Evolutionary conservation across 441 rosid genomes (phyloP).

Genomic region (Bruguiera hainesii): DNA sequence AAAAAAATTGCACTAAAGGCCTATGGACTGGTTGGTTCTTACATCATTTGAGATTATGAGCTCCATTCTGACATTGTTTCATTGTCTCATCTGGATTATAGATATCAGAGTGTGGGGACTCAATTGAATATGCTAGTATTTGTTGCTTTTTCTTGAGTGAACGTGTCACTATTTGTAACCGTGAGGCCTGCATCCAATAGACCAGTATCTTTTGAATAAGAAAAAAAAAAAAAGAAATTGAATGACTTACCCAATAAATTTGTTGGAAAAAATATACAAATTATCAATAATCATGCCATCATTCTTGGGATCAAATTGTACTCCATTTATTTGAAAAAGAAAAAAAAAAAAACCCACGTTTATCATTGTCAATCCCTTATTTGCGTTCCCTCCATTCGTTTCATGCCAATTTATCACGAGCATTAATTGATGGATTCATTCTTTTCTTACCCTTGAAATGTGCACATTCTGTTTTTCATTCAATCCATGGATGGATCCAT

Average conservation of each 20-base stretch:
- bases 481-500: not conserved
- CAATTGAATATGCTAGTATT: not conserved
- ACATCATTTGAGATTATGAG: slow-evolving; percentile 27
- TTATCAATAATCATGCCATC: no score
- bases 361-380: no score
- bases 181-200: not conserved
- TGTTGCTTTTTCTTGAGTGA: slow-evolving; percentile 7
- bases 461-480: not conserved
- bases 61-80: slow-evolving; percentile 17
- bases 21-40: slow-evolving; percentile 22
- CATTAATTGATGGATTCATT: no score
- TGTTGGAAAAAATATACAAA: no score
- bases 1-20: not conserved
- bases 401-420: not conserved
- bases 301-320: no score
- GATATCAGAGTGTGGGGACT: slow-evolving; percentile 23
- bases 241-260: no score
- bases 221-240: no score
- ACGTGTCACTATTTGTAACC: not conserved
- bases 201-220: not conserved
- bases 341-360: no score
- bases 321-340: no score
- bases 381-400: not conserved
- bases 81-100: slow-evolving; percentile 14
- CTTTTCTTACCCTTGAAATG: not conserved